Percentiles rank a stretch among this genome's conserved stretches.
Conservation (phyloP, 495 filamentous ascomycete genomes). For the Aspergillus saccharolyticus region DNA sequence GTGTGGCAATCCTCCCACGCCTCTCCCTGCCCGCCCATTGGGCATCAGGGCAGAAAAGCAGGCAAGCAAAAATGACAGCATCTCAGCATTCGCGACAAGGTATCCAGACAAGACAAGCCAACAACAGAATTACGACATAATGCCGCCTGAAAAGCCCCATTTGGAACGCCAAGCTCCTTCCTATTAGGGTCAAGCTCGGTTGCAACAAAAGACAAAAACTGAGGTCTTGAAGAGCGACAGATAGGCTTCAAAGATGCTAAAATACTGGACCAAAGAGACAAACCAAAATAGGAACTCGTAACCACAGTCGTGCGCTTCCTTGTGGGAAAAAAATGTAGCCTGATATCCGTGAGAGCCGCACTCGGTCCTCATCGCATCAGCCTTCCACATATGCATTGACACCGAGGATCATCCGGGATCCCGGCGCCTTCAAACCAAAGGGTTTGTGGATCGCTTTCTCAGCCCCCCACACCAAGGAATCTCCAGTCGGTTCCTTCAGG, state of each 20-base stretch:
- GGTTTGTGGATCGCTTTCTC: too few species aligned
- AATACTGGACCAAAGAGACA: neutral
- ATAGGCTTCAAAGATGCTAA: neutral
- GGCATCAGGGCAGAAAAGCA: neutral
- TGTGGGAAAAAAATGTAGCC: neutral
- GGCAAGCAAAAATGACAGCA: neutral
- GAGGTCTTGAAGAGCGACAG: neutral
- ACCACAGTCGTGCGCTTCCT: neutral
- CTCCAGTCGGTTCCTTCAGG: constrained; percentile 45
- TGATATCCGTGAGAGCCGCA: too few species aligned
- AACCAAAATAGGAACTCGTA: neutral
- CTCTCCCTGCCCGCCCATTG: neutral
- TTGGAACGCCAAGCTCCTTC: constrained; percentile 17
- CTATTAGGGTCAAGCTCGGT: neutral
- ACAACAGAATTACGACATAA: constrained; percentile 22
- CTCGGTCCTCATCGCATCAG: too few species aligned
- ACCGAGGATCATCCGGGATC: too few species aligned
- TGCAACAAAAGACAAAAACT: constrained; percentile 2
- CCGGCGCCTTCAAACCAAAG: too few species aligned
- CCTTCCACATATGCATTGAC: too few species aligned
- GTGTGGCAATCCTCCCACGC: neutral
- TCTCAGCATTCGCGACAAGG: neutral
- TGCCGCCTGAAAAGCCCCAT: constrained; percentile 30
- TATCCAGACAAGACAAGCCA: constrained; percentile 8
- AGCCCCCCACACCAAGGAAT: constrained; percentile 45